Evolutionary conservation across 2,329 filamentous ascomycete genomes (phyloP).

Genomic region (Fusarium sp.): DNA sequence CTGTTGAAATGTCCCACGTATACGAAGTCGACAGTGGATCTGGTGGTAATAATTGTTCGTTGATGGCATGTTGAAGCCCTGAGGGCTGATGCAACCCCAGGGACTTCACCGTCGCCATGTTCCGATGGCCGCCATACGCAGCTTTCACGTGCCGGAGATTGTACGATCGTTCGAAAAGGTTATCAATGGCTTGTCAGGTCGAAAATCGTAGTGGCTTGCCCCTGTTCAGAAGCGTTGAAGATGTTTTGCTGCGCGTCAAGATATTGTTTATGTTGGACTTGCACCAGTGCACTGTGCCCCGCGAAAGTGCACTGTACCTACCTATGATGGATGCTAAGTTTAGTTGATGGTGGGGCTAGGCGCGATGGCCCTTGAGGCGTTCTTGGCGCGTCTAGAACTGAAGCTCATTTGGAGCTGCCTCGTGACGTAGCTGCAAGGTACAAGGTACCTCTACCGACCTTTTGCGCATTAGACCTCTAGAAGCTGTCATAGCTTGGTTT

Average conservation of each 20-base stretch:
- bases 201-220: not conserved
- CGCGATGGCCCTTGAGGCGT: slow-evolving; percentile 22
- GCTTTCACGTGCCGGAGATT: not conserved
- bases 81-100: slow-evolving; percentile 91
- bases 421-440: slow-evolving; percentile 49
- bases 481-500: slow-evolving; percentile 43
- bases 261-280: slow-evolving; percentile 31
- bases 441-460: slow-evolving; percentile 31
- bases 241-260: slow-evolving; percentile 30
- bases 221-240: slow-evolving; percentile 1
- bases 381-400: slow-evolving; percentile 29
- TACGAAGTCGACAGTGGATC: slow-evolving; percentile 76
- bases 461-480: slow-evolving; percentile 22
- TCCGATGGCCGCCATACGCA: slow-evolving; percentile 49
- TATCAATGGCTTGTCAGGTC: not conserved
- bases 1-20: slow-evolving; percentile 74
- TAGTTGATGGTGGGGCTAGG: slow-evolving; percentile 35
- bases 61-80: slow-evolving; percentile 83
- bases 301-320: slow-evolving; percentile 23
- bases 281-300: slow-evolving; percentile 24
- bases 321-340: slow-evolving; percentile 7
- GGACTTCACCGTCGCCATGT: slow-evolving; percentile 91
- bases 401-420: slow-evolving; percentile 33
- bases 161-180: slow-evolving; percentile 1
- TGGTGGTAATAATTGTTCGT: slow-evolving; percentile 78